Base-by-base conservation (phyloP, 116 monocot genomes). In the Dioscorea cayenensis region DNA sequence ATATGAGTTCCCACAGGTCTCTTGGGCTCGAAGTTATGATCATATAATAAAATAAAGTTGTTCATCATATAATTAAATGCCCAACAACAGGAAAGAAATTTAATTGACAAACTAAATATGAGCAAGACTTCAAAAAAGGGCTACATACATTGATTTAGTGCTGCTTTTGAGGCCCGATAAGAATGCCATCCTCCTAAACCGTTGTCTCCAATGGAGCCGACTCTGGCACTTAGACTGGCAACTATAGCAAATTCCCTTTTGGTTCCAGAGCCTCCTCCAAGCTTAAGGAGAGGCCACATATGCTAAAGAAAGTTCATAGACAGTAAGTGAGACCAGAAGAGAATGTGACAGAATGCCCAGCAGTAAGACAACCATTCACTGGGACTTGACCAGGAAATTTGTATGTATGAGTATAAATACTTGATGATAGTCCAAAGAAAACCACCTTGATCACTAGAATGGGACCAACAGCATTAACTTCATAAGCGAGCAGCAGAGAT, bases 141-240 rank as follows among this genome's bases (percentile, higher is more conserved):
- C 28, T 23, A 35, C 70, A 64, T 87, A 89, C 89, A 79, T 79
- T 96, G 96, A 76, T 96, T 96, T 51, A 96, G 73, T 68, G 96
- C 92, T 28, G 92, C 72, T 77, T 96, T 96, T 14, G 96, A 96
- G 80, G 96, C 70, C 62, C 92, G 81, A 74, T 96, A 96, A 6
- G 96, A 92, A 82, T 96, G 92, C 96, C 96, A 96, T 64, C 92
- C 96, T 17, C 96, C 96, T 51, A 92, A 77, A 29, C 80, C 64
- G 72, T 96, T 96, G 71, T 96, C 92, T 50, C 90, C 92, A 65
- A 96, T 90, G 0, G 96, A 96, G 62, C 96, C 82, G 28, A 96
- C 96, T 77, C 92, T 77, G 48, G 96, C 96, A 84, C 92, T 96
- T 71, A 96, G 32, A 78, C 87, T 96, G 77, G 96, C 96, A 63